A percentile compares a stretch with the other conserved stretches of the same genome.
phyloP scores from a whole-genome alignment of 495 filamentous ascomycete species.

The Letharia lupina region DNA sequence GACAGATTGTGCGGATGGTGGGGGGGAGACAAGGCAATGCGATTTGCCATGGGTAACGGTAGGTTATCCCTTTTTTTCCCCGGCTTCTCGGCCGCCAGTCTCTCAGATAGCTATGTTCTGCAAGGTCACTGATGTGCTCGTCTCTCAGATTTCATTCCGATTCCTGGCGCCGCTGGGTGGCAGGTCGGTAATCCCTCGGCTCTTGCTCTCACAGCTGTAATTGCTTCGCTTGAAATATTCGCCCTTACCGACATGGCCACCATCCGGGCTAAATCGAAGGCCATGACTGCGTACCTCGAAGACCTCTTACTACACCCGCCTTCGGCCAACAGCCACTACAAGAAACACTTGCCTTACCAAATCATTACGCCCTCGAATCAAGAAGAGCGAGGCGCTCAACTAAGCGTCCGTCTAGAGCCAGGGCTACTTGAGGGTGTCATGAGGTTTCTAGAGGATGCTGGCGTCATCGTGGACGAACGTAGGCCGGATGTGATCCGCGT shows the following conservation, averaged over 20 bases:
- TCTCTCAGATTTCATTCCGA: slow-evolving; percentile 58
- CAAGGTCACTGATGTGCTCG: not conserved
- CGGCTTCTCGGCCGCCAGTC: not conserved
- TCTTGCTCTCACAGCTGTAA: slow-evolving; percentile 55
- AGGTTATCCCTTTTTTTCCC: slow-evolving; percentile 21
- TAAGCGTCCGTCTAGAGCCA: slow-evolving; percentile 62
- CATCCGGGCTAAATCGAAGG: slow-evolving; percentile 65
- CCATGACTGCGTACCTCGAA: slow-evolving; percentile 75
- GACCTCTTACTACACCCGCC: slow-evolving; percentile 46
- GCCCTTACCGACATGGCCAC: slow-evolving; percentile 57
- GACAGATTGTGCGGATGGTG: slow-evolving; percentile 80
- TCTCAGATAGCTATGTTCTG: not conserved
- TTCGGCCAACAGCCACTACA: slow-evolving; percentile 33
- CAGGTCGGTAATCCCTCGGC: slow-evolving; percentile 56
- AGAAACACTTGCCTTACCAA: slow-evolving; percentile 46
- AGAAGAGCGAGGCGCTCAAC: slow-evolving; percentile 70
- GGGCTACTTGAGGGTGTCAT: slow-evolving; percentile 65
- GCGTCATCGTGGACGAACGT: slow-evolving; percentile 80
- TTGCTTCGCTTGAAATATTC: slow-evolving; percentile 74
- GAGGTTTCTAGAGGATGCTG: slow-evolving; percentile 55
- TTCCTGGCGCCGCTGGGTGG: slow-evolving; percentile 53
- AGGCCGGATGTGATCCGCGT: slow-evolving; percentile 85
- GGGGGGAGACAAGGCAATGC: slow-evolving; percentile 66
- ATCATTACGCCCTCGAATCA: slow-evolving; percentile 76
- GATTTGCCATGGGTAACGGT: slow-evolving; percentile 71